Percentiles rank a stretch among this genome's conserved stretches.
These are phyloP conservation scores for Linnemannia elongata DNA, from an alignment of 192 early-diverging fungal species.

Conservation along the genomic window DNA sequence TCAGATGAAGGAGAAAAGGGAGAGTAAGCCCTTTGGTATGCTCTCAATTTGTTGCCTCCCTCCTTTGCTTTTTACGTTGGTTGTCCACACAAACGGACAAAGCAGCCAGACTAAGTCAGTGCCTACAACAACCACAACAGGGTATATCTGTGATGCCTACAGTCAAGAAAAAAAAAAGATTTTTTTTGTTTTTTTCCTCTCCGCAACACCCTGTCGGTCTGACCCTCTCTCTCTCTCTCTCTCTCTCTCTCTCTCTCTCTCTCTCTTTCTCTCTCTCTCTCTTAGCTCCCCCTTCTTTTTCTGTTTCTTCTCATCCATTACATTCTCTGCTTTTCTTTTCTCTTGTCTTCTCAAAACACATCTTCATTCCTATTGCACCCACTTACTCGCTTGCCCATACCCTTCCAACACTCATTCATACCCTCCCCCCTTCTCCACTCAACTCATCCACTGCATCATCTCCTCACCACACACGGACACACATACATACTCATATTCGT, in stretches of 20 bases:
- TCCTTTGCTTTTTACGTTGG: neutral
- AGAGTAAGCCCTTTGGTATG: neutral
- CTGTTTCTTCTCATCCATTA: neutral
- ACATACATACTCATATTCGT: neutral
- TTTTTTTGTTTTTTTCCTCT: neutral
- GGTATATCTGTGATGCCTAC: neutral
- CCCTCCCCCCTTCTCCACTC: neutral
- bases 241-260: no score
- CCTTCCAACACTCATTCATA: neutral
- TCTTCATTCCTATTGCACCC: neutral
- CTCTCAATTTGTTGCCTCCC: neutral
- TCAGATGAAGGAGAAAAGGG: neutral
- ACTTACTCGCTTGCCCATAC: neutral
- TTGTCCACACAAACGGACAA: neutral
- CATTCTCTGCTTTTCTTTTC: neutral
- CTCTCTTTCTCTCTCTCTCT: neutral
- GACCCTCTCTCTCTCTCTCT: neutral
- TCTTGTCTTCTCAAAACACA: neutral
- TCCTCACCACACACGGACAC: neutral
- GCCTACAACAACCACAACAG: neutral
- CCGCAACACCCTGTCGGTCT: conserved; percentile 1
- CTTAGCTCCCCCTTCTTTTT: neutral
- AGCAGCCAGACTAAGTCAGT: neutral
- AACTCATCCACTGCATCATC: neutral
- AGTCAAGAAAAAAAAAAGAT: neutral